Evolutionary conservation across 2,329 filamentous ascomycete species (phyloP), one percentile per base, ranked within the genome.

Genomic region (Escovopsis weberi): DNA sequence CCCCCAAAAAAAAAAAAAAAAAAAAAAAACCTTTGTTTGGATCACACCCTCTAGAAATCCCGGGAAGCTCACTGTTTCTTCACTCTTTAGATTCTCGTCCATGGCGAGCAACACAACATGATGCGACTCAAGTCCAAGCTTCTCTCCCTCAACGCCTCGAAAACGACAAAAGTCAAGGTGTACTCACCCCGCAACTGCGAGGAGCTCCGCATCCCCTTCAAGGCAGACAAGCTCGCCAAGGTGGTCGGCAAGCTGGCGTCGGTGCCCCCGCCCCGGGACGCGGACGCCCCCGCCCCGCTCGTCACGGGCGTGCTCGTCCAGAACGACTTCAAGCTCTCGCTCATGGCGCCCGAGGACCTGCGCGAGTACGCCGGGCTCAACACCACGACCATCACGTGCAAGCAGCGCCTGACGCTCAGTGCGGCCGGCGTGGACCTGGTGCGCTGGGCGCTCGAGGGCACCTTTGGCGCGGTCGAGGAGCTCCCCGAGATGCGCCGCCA

Each of bases 31-130:
- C 28, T 30, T 30, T 10, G 6, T 42, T 3, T 39, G 32, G 8
- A 32, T 32, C 28, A 11, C 28, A 3, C 7, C 28, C 28, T 32
- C 7, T 32, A 32, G 28, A 30, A 9, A 8, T 9, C 3, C 28
- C 6, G n/a, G 11, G 28, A 30, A 30, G 28, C 28, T 32, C 8
- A 32, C 28, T 32, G 8, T 3, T 32, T 23, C 11, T 38, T 18
- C 18, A 11, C 11, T 26, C 2, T 26, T 39, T 46, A 89, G 84
- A 95, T 98, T 46, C 75, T 98, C 30, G 91, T 98, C 2, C 91
- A 98, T 52, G 91, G 91, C 43, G 91, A 98, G 59, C 87, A 91
- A 54, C 86, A 94, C 58, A 94, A 96, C 58, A 96, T 96, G 87
- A 94, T 91, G 74, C 80, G 91, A 42, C 69, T 98, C 26, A 94